Evolutionary conservation across 2,329 filamentous ascomycete genomes (phyloP), one percentile per base, ranked within the genome.

Genomic region (Fusarium armeniacum): DNA sequence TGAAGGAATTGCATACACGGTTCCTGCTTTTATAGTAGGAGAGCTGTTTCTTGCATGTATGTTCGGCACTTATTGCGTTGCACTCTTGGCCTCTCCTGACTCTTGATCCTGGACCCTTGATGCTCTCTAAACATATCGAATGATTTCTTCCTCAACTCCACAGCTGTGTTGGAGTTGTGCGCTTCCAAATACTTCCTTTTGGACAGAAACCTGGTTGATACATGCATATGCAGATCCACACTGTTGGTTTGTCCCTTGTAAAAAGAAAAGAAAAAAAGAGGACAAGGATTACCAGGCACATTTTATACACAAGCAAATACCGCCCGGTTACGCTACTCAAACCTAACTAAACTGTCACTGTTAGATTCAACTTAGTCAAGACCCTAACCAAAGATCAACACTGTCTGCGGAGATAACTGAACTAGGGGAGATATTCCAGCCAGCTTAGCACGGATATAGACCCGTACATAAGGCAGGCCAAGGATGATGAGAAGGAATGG

Each of bases 211-310:
- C 35, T 43, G 24, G 47, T 38, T 41, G 49, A 38, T 44, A 24
- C 43, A 58, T 49, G 36, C 58, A 58, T 63, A 44, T 63, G 43
- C 49, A 57, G 60, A 53, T 63, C 60, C 60, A 63, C 60, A 61
- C 13, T 41, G 49, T 51, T 51, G 35, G 49, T 22, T 51, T n/a
- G 13, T 28, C 33, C 49, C 49, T 40, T 51, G 49, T 28, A 51
- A 26, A 22, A 51, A n/a, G 24, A 18, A 40, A 32, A 22, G 30
- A 46, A 16, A 32, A 46, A 46, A 26, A 28, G 12, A 22, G 13
- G 12, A 30, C 33, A 40, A 30, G 49, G 33, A 38, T 30, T 20
- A 16, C 10, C 15, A 16, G n/a, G 13, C 9, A 40, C n/a, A 26
- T 28, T 28, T 40, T 11, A 36, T 28, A 12, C 16, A 40, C 3